These are phyloP conservation scores for Eutrema yunnanense DNA, from an alignment of 345 rosid species.

Conservation along the genomic window DNA sequence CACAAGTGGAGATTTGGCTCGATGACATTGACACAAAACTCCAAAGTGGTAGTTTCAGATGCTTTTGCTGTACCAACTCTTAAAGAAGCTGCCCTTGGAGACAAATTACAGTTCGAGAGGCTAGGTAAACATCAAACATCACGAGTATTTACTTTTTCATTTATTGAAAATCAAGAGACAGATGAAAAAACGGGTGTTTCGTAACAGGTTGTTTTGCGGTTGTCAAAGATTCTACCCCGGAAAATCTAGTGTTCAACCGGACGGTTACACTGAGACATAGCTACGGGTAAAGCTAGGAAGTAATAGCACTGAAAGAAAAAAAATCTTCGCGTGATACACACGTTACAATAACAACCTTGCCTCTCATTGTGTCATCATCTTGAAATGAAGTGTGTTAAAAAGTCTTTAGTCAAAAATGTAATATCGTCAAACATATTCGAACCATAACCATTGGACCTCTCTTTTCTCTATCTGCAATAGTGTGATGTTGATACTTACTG, in stretches of 20 bases:
- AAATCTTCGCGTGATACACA: neutral
- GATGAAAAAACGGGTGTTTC: neutral
- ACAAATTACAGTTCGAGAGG: neutral
- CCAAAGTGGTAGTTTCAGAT: neutral
- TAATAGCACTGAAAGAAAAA: slow-evolving; percentile 4
- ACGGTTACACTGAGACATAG: slow-evolving; percentile 49
- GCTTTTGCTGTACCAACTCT: neutral
- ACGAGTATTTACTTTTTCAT: neutral
- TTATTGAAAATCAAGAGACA: neutral
- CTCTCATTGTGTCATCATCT: neutral
- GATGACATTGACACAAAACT: neutral
- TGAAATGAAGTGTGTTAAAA: neutral
- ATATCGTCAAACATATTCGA: slow-evolving; percentile 7
- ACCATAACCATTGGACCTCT: slow-evolving; percentile 7
- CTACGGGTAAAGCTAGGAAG: slow-evolving; percentile 35
- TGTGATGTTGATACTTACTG: slow-evolving; percentile 26
- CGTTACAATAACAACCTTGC: neutral
- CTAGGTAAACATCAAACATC: neutral
- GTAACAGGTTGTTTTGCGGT: neutral
- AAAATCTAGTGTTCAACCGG: slow-evolving; percentile 52
- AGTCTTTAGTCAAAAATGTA: slow-evolving; percentile 24
- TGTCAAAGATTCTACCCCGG: neutral
- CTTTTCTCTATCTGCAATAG: slow-evolving; percentile 15
- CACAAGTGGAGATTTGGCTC: neutral
- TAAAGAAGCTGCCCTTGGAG: neutral